phyloP scores from a whole-genome alignment of 164 flowering plant genomes.

The Cinnamomum chago region DNA sequence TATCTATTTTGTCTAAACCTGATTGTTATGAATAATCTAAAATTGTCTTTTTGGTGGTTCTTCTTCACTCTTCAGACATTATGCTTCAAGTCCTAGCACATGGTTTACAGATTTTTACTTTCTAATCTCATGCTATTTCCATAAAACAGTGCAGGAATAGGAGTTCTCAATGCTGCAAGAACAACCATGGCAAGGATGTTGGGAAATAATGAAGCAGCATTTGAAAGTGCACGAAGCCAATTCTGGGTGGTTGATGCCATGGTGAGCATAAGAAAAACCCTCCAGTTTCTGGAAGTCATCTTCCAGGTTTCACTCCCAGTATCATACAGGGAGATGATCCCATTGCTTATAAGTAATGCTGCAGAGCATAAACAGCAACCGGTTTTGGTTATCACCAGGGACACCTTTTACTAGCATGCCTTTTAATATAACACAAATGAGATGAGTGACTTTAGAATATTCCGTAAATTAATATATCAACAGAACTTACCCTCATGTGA shows the following conservation, averaged over 20 bases:
- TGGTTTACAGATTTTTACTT: slow-evolving; percentile 4
- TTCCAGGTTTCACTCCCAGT: not conserved
- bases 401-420: too few species aligned
- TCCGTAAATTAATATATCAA: too few species aligned
- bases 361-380: too few species aligned
- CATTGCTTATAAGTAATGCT: too few species aligned
- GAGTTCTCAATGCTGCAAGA: slow-evolving; percentile 93
- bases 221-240: slow-evolving; percentile 91
- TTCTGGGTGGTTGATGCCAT: slow-evolving; percentile 97
- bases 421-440: too few species aligned
- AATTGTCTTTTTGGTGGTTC: too few species aligned
- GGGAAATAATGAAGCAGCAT: slow-evolving; percentile 81
- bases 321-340: not conserved
- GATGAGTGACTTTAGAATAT: too few species aligned
- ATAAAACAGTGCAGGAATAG: slow-evolving; percentile 88
- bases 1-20: too few species aligned
- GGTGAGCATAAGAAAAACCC: slow-evolving; percentile 34
- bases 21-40: too few species aligned
- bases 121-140: slow-evolving; percentile 13
- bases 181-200: slow-evolving; percentile 97
- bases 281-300: not conserved
- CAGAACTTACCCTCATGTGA: too few species aligned
- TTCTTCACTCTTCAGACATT: too few species aligned
- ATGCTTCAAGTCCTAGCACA: not conserved
- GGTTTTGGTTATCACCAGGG: too few species aligned